Conservation (phyloP, 805 yeast species). For the Wickerhamiella parazyma region DNA sequence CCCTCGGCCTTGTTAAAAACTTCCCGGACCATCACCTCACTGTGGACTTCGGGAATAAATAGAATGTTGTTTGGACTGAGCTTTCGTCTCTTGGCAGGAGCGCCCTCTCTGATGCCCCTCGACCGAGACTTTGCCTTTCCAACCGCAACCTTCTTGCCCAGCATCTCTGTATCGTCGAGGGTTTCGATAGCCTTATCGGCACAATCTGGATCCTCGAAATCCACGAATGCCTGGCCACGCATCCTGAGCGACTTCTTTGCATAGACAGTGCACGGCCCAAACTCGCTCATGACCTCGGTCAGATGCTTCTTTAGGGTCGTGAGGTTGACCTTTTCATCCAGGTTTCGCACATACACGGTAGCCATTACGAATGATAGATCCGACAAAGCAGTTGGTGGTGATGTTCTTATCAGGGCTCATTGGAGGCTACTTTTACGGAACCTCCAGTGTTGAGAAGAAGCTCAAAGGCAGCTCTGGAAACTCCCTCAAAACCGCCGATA, state of each 20-base stretch:
- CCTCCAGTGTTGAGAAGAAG: constrained; percentile 5
- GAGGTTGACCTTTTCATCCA: constrained; percentile 54
- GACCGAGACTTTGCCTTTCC: constrained; percentile 13
- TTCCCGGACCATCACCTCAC: background rate
- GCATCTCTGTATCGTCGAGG: constrained; percentile 31
- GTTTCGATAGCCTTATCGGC: constrained; percentile 34
- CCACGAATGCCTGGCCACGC: constrained; percentile 75
- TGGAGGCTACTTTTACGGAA: constrained; percentile 10
- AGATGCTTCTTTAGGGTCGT: constrained; percentile 37
- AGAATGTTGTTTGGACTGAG: background rate
- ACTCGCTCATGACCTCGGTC: constrained; percentile 29
- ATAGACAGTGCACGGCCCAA: constrained; percentile 39
- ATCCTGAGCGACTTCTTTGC: constrained; percentile 49
- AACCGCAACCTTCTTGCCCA: constrained; percentile 37
- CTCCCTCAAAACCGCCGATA: background rate
- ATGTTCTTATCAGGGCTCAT: constrained; percentile 9
- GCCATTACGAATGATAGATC: constrained; percentile 28
- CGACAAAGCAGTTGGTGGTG: constrained; percentile 17
- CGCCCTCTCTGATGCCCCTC: background rate
- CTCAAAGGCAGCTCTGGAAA: background rate
- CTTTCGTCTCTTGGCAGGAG: background rate
- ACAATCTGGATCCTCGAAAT: constrained; percentile 32
- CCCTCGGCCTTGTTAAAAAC: constrained; percentile 31
- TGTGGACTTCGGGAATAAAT: background rate
- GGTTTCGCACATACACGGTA: constrained; percentile 48